Conservation (phyloP, 2,329 filamentous ascomycete species). For the Aciculosporium take region DNA sequence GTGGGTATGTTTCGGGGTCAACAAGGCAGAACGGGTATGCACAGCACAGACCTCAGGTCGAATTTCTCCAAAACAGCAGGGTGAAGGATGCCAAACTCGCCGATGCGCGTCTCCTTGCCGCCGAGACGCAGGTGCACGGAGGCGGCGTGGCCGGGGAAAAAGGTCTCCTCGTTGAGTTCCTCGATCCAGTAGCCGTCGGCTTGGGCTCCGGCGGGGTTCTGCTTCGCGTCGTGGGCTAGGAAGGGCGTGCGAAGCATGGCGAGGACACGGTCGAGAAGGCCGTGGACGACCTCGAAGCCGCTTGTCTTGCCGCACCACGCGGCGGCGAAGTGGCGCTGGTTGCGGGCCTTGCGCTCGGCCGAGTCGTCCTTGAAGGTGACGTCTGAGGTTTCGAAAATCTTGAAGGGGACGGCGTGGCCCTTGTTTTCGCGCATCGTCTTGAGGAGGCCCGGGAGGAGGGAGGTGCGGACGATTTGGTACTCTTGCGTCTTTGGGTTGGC, state of each 20-base stretch:
- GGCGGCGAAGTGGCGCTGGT: slow-evolving; percentile 91
- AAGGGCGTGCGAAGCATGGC: slow-evolving; percentile 80
- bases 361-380: slow-evolving; percentile 79
- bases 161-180: slow-evolving; percentile 79
- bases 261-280: slow-evolving; percentile 81
- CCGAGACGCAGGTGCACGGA: slow-evolving; percentile 63
- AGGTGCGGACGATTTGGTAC: slow-evolving; percentile 86
- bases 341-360: slow-evolving; percentile 73
- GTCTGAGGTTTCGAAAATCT: slow-evolving; percentile 83
- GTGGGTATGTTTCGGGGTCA: too few species aligned
- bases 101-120: slow-evolving; percentile 64
- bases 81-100: slow-evolving; percentile 87
- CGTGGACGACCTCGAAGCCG: slow-evolving; percentile 92
- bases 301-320: slow-evolving; percentile 89
- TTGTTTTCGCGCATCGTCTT: slow-evolving; percentile 94
- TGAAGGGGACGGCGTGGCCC: slow-evolving; percentile 73
- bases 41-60: slow-evolving; percentile 54
- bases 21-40: neutral
- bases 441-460: slow-evolving; percentile 69
- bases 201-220: slow-evolving; percentile 42
- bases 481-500: slow-evolving; percentile 88
- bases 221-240: slow-evolving; percentile 55
- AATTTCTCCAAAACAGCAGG: slow-evolving; percentile 88
- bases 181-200: slow-evolving; percentile 84
- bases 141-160: slow-evolving; percentile 81